A percentile compares a stretch with the other conserved stretches of the same genome.
Evolutionary conservation across 192 early-diverging fungal genomes (phyloP).

Genomic region (Gryganskiella cystojenkinii): DNA sequence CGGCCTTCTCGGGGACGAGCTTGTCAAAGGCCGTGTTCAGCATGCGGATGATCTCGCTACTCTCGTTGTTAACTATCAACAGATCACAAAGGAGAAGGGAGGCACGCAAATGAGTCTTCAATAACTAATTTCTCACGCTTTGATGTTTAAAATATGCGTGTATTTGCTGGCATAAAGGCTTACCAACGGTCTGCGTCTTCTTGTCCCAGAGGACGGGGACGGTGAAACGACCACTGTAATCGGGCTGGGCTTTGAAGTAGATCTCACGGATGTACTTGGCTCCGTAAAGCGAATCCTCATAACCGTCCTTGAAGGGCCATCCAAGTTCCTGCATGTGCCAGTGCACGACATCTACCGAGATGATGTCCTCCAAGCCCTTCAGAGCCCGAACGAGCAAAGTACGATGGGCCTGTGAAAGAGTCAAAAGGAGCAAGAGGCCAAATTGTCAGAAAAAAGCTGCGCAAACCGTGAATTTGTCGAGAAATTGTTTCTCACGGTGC

Average conservation of each 20-base stretch:
- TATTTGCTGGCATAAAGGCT: too few species aligned
- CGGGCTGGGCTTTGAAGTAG: constrained; percentile 90
- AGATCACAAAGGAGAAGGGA: neutral
- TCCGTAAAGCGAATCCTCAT: constrained; percentile 81
- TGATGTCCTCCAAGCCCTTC: constrained; percentile 88
- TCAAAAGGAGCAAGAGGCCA: neutral
- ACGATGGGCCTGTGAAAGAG: constrained; percentile 78
- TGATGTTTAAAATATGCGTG: too few species aligned
- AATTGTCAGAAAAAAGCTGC: neutral
- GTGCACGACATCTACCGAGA: constrained; percentile 89
- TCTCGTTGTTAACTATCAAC: constrained; percentile 91
- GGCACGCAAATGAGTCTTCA: too few species aligned
- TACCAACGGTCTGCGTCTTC: constrained; percentile 87
- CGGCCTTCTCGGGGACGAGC: constrained; percentile 69
- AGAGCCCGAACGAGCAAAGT: constrained; percentile 87
- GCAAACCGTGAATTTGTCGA: neutral
- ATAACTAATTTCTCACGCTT: too few species aligned
- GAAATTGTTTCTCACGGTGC: neutral
- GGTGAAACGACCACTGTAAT: constrained; percentile 84
- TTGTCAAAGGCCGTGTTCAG: constrained; percentile 92
- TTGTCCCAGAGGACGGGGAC: constrained; percentile 99
- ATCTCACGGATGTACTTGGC: constrained; percentile 84
- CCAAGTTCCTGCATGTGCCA: constrained; percentile 82
- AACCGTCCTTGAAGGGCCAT: constrained; percentile 80
- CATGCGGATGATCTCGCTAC: constrained; percentile 95